Base-by-base conservation (phyloP, 1,284 basidiomycete species). In the Cystobasidiaceae sp. region DNA sequence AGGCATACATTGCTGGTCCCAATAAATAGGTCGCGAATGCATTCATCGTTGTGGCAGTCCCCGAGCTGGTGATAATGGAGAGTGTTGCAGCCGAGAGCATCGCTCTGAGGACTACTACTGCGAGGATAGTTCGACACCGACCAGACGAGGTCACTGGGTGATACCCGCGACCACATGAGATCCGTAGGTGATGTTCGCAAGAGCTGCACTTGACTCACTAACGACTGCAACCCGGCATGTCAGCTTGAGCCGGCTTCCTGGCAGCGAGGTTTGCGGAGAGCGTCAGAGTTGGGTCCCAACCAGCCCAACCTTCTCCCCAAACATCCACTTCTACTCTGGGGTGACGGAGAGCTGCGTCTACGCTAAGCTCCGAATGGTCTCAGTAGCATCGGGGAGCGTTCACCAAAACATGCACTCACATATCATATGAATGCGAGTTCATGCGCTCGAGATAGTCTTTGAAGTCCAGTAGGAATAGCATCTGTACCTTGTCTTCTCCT, bases 21-120 rank as follows among this genome's bases (percentile, higher is more conserved):
- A 15, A 33, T 34, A 32, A 56, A 55, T 17, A 64, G 17, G 8
- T 39, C 32, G 11, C 44, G 30, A 21, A 55, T 44, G 41, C 61
- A 64, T 56, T 64, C 61, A 45, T 64, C 61, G 44, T 43, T 64
- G 43, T 64, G 61, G 27, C 61, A 64, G 51, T 64, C 61, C 3
- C 61, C 61, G 27, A 64, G 51, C 33, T 64, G 61, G 33, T 64
- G 61, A 13, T 23, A 27, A 34, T 56, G 61, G 1, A 64, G 32
- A 6, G 43, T 37, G 8, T 45, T 45, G 43, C 61, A 64, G 27
- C 61, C 61, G 7, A 52, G 41, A 55, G 43, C 15, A 32, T 64
- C 61, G 9, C 25, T 19, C 17, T 32, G 45, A 9, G 41, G 39
- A 15, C 48, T 44, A 11, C 25, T 27, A 5, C 17, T 39, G 9